Evolutionary conservation across 257 asterid species (phyloP).

Genomic region (Petunia secreta): DNA sequence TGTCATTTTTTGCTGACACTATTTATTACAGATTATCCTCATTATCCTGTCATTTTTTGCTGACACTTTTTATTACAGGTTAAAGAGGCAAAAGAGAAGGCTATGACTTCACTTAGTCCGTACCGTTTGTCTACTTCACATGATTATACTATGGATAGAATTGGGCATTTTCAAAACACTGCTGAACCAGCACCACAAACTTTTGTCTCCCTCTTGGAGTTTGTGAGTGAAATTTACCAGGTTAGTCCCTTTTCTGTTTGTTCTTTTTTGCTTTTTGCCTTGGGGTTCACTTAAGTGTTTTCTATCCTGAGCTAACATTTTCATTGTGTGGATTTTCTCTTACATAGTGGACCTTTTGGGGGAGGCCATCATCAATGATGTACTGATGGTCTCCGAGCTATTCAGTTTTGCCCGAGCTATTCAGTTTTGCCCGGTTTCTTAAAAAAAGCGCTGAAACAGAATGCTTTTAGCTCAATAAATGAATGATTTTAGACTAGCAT

Average conservation of each 20-base stretch:
- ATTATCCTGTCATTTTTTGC: slow-evolving; percentile 23
- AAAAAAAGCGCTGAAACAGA: neutral
- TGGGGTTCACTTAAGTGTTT: neutral
- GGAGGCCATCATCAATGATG: neutral
- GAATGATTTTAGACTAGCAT: neutral
- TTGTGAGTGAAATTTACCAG: slow-evolving; percentile 95
- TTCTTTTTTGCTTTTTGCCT: slow-evolving; percentile 11
- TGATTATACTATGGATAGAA: slow-evolving; percentile 58
- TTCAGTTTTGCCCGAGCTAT: neutral
- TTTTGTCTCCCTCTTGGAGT: slow-evolving; percentile 87
- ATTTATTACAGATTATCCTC: neutral
- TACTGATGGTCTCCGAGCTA: neutral
- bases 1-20: slow-evolving; percentile 19
- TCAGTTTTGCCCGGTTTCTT: neutral
- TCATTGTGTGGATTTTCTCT: neutral
- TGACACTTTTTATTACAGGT: slow-evolving; percentile 54
- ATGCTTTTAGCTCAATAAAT: neutral
- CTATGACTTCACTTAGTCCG: slow-evolving; percentile 76
- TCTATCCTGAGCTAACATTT: neutral
- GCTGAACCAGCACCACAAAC: slow-evolving; percentile 57
- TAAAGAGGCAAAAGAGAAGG: slow-evolving; percentile 91
- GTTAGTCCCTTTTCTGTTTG: slow-evolving; percentile 43
- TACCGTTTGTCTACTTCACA: slow-evolving; percentile 56
- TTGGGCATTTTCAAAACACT: slow-evolving; percentile 56
- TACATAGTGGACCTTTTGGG: neutral